Conservation (phyloP, 176 grass and related monocot species). For the Chrysopogon serrulatus region DNA sequence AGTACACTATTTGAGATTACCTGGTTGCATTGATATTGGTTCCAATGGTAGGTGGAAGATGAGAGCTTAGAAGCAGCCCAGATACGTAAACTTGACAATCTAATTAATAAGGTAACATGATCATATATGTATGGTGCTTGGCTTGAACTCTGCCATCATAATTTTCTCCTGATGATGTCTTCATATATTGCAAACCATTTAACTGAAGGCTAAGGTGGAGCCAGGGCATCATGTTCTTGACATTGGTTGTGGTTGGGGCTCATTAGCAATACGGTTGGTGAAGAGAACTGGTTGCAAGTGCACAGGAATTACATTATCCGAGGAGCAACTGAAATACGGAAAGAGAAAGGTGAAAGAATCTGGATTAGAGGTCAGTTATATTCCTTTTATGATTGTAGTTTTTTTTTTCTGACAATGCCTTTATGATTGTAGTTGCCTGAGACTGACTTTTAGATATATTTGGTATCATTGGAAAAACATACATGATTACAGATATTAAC, state of each 20-base stretch:
- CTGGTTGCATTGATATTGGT: neutral
- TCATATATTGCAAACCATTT: too few relatives aligned
- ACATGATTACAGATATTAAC: neutral
- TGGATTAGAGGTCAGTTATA: conserved; percentile 14
- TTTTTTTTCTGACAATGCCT: too few relatives aligned
- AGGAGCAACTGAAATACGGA: conserved; percentile 47
- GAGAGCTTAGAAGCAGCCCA: conserved; percentile 66
- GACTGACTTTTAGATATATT: too few relatives aligned
- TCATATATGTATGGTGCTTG: neutral
- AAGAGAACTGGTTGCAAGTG: conserved; percentile 71
- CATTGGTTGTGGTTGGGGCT: conserved; percentile 68
- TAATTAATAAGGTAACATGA: conserved; percentile 50
- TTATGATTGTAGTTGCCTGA: too few relatives aligned
- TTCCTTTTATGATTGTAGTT: too few relatives aligned
- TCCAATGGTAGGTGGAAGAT: conserved; percentile 41
- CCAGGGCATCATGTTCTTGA: conserved; percentile 58
- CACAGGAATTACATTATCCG: conserved; percentile 66
- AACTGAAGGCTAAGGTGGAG: conserved; percentile 61
- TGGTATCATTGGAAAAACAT: neutral
- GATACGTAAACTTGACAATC: conserved; percentile 38
- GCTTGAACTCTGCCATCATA: neutral
- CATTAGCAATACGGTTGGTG: conserved; percentile 54
- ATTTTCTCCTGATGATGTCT: too few relatives aligned
- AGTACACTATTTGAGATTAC: neutral
- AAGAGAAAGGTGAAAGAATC: conserved; percentile 56